Evolutionary conservation across 164 flowering plant species (phyloP).

Genomic region (Pachysandra terminalis): DNA sequence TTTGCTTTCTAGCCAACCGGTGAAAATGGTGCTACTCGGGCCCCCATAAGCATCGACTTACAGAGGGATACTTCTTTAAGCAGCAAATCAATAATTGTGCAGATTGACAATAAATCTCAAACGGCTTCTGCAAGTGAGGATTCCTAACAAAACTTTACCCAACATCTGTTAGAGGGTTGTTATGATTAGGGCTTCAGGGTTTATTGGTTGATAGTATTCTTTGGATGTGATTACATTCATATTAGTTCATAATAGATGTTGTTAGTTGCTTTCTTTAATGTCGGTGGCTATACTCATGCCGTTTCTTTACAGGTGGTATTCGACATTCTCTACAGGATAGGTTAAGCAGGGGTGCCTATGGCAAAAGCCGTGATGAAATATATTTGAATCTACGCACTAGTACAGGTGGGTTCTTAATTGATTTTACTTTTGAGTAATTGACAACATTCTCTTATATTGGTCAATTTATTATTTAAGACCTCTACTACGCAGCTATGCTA

Average conservation of each 20-base stretch:
- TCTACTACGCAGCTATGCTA: no score
- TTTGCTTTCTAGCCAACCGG: slow-evolving; percentile 79
- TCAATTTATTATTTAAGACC: neutral
- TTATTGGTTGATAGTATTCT: neutral
- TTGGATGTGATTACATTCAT: neutral
- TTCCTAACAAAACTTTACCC: neutral
- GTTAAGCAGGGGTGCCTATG: slow-evolving; percentile 71
- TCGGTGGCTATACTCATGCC: neutral
- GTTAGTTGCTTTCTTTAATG: neutral
- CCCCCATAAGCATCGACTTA: slow-evolving; percentile 83
- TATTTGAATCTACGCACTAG: slow-evolving; percentile 86
- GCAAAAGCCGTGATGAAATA: slow-evolving; percentile 87
- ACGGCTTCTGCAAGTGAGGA: slow-evolving; percentile 94
- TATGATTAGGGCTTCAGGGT: slow-evolving; percentile 1
- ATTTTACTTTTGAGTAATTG: neutral
- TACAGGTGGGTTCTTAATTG: slow-evolving; percentile 55
- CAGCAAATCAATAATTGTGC: slow-evolving; percentile 73
- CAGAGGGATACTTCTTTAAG: slow-evolving; percentile 71
- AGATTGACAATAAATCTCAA: slow-evolving; percentile 88
- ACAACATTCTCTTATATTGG: neutral
- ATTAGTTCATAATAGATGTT: neutral
- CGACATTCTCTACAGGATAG: slow-evolving; percentile 96
- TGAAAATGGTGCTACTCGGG: slow-evolving; percentile 98
- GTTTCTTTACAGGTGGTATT: slow-evolving; percentile 61
- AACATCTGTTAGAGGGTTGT: neutral